Percentiles rank a stretch among this genome's conserved stretches.
phyloP scores from a whole-genome alignment of 2,329 filamentous ascomycete genomes.

The Fusarium sp. region DNA sequence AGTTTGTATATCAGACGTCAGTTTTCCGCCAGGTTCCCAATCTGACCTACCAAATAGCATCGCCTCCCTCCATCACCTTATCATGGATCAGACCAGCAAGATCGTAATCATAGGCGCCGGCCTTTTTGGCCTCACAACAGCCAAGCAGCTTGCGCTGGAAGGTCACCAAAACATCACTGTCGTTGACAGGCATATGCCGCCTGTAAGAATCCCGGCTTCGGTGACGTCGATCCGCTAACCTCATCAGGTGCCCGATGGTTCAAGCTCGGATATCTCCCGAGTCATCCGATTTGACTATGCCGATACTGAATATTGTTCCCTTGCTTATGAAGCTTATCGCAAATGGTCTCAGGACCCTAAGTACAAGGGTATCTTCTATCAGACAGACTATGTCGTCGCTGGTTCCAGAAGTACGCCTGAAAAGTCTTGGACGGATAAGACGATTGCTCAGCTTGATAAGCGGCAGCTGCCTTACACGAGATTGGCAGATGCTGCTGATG shows the following conservation, averaged over 20 bases:
- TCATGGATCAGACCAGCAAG: constrained; percentile 30
- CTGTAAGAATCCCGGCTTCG: constrained; percentile 21
- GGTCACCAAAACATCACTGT: constrained; percentile 53
- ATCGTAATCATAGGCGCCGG: constrained; percentile 50
- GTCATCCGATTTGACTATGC: constrained; percentile 69
- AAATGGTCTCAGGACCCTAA: constrained; percentile 23
- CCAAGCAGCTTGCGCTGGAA: constrained; percentile 43
- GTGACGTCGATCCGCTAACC: neutral
- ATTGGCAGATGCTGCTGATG: constrained; percentile 1
- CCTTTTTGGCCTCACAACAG: constrained; percentile 49
- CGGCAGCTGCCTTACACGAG: constrained; percentile 9
- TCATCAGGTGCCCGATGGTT: constrained; percentile 48
- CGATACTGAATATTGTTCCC: constrained; percentile 68
- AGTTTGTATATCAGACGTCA: neutral
- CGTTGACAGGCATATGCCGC: constrained; percentile 51
- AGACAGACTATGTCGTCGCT: constrained; percentile 15
- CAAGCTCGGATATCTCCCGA: constrained; percentile 53
- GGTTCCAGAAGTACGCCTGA: neutral
- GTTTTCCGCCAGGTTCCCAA: neutral
- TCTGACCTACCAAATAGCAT: neutral
- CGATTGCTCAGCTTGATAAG: constrained; percentile 22
- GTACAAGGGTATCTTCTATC: constrained; percentile 31
- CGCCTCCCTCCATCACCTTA: neutral
- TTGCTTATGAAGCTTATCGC: constrained; percentile 56
- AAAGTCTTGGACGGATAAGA: constrained; percentile 32